Conservation (phyloP, 805 yeast genomes). For the Millerozyma miso region DNA sequence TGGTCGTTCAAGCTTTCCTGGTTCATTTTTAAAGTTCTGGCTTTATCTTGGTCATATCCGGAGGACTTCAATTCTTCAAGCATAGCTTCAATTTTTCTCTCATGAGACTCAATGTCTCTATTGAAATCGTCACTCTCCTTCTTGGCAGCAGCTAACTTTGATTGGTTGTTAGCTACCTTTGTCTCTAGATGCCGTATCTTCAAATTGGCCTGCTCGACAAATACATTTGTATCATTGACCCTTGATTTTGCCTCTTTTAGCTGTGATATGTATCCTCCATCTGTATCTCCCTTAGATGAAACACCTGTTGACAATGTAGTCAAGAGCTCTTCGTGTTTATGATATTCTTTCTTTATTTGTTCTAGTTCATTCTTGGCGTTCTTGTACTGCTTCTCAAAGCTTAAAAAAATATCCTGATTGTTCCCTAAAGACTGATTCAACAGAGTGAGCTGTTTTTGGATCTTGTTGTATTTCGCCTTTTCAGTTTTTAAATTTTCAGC, state of each 20-base stretch:
- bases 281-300: constrained; percentile 72
- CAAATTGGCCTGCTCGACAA: constrained; percentile 56
- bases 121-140: constrained; percentile 40
- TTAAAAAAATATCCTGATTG: constrained; percentile 33
- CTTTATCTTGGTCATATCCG: constrained; percentile 54
- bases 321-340: constrained; percentile 69
- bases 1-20: constrained; percentile 44
- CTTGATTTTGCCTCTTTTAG: constrained; percentile 57
- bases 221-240: constrained; percentile 49
- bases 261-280: constrained; percentile 75
- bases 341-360: constrained; percentile 42
- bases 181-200: constrained; percentile 53
- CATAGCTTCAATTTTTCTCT: constrained; percentile 32
- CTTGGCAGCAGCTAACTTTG: constrained; percentile 51
- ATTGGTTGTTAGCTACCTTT: constrained; percentile 46
- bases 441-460: constrained; percentile 29
- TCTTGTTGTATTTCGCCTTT: constrained; percentile 25
- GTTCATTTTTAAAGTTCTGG: constrained; percentile 41
- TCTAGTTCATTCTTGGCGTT: constrained; percentile 41
- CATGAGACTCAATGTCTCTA: constrained; percentile 41
- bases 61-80: constrained; percentile 39
- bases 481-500: constrained; percentile 58
- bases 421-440: constrained; percentile 29
- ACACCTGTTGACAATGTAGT: constrained; percentile 85
- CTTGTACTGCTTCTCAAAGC: constrained; percentile 44